Conservation (phyloP, 2,329 filamentous ascomycete genomes). For the Ceratocystis variospora region DNA sequence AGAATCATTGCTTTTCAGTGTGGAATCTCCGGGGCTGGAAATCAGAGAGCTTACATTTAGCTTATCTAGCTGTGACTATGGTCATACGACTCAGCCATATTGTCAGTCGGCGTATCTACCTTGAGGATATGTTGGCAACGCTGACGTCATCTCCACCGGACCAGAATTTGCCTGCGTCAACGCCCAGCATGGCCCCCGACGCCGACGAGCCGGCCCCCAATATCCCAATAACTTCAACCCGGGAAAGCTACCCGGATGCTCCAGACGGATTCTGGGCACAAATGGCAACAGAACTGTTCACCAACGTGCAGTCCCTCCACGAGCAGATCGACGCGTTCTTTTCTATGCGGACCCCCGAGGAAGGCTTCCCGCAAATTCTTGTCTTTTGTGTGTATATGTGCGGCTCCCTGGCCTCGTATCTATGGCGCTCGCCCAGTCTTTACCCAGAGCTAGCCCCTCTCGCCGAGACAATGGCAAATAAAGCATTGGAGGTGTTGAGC, state of each 20-base stretch:
- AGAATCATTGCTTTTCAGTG: constrained; percentile 26
- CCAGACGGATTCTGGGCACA: constrained; percentile 24
- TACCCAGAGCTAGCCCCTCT: constrained; percentile 22
- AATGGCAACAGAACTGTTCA: constrained; percentile 26
- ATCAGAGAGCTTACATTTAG: constrained; percentile 26
- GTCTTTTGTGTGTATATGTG: constrained; percentile 31
- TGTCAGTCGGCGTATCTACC: constrained; percentile 26
- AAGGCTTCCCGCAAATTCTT: constrained; percentile 28
- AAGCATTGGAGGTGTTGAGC: constrained; percentile 22
- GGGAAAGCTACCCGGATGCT: constrained; percentile 18
- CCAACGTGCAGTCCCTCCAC: constrained; percentile 27
- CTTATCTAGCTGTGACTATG: constrained; percentile 28
- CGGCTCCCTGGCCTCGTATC: constrained; percentile 27
- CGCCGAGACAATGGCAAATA: constrained; percentile 24
- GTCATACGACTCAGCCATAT: constrained; percentile 28
- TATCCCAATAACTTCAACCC: neutral
- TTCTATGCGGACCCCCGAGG: constrained; percentile 22
- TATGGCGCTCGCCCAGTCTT: constrained; percentile 25
- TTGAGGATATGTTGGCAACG: constrained; percentile 24
- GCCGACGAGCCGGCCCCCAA: constrained; percentile 15
- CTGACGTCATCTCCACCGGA: constrained; percentile 14
- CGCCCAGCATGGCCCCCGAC: constrained; percentile 16
- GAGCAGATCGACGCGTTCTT: constrained; percentile 28
- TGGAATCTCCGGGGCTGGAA: constrained; percentile 29
- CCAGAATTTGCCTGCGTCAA: constrained; percentile 9